phyloP scores from a whole-genome alignment of 176 grass and related monocot genomes.

The Oryza glumipatula region DNA sequence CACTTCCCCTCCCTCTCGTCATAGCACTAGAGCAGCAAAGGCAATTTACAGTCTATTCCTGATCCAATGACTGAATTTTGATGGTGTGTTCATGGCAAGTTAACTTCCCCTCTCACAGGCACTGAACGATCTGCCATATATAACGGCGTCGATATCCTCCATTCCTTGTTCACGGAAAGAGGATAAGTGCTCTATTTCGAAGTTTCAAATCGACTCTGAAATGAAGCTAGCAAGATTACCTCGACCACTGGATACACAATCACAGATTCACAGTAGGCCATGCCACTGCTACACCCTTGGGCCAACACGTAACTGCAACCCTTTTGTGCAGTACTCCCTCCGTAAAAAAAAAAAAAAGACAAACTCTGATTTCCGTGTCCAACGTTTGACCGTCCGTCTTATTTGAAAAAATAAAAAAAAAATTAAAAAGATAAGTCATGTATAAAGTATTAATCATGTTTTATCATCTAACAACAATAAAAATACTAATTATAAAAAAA shows the following conservation, averaged over 20 bases:
- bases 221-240: not conserved
- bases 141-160: not conserved
- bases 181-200: not conserved
- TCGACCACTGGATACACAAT: not conserved
- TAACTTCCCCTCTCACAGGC: not conserved
- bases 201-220: constrained; percentile 7
- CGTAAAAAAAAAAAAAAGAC: too few species aligned
- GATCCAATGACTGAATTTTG: too few species aligned
- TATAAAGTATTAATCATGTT: too few species aligned
- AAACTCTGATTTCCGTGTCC: too few species aligned
- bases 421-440: too few species aligned
- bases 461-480: too few species aligned
- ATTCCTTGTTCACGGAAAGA: not conserved
- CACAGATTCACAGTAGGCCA: constrained; percentile 3
- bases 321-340: not conserved
- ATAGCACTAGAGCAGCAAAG: not conserved
- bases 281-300: not conserved
- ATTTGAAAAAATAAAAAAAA: too few species aligned
- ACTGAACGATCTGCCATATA: not conserved
- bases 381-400: too few species aligned
- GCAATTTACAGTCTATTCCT: not conserved
- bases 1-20: not conserved
- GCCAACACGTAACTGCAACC: constrained; percentile 19
- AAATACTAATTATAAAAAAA: too few species aligned
- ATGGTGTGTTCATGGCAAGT: too few species aligned